Evolutionary conservation across 495 filamentous ascomycete genomes (phyloP), one percentile per base, ranked within the genome.

Genomic region (Poronia punctata): DNA sequence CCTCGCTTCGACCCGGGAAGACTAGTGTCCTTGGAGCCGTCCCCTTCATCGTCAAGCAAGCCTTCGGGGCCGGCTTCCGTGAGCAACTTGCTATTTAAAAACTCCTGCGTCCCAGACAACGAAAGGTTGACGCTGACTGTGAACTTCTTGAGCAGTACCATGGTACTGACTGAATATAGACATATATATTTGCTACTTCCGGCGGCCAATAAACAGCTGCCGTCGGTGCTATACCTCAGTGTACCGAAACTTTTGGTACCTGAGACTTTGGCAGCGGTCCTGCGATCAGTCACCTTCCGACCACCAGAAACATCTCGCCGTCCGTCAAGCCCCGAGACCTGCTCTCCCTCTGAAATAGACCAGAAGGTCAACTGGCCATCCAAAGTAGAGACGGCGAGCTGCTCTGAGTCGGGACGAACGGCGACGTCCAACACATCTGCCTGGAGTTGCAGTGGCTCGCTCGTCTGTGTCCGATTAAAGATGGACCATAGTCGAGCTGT

Each of bases 111-210:
- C 8, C 92, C 92, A 18, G 95, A 88, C 4, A 98, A 71, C 11
- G 88, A 90, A 3, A 94, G 73, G 59, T 98, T 98, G 57, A 93
- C 77, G 28, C 86, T 92, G 42, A 96, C 87, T 1, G 89, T 95
- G 54, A 81, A 97, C 48, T 95, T 95, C 51, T 90, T 94, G 39
- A 95, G 65, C n/a, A 98, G 68, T 3, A 86, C 84, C 52, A 88
- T 87, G 3, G 88, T 90, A 29, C 74, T 74, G 16, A 92, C 85
- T 35, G 92, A 88, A 60, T 98, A 98, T 38, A 98, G 67, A 55
- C 93, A 97, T 20, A 98, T 94, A 55, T 87, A 95, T 65, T 96
- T 98, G 76, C 86, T 95, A 62, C 88, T 95, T 5, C 92, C 92
- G 34, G 74, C 88, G 0, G 88, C 90, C 27, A 98, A 68, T 16